Base-by-base conservation (phyloP, 495 filamentous ascomycete species). In the Chaetomium cochliodes region DNA sequence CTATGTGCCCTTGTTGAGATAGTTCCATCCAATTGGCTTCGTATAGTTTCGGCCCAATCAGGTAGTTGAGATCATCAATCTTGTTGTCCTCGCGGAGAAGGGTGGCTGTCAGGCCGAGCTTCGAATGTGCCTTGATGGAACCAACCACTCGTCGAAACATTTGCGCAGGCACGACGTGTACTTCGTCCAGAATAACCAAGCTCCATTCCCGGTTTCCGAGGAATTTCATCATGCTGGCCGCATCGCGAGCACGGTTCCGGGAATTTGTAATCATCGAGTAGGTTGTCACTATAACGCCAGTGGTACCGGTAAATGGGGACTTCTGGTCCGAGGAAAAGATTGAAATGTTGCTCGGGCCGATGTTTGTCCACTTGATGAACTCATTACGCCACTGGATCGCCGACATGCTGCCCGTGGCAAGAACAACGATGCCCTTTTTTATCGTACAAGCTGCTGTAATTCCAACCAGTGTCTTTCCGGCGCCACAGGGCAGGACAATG, bases 1-100 rank as follows among this genome's bases (percentile, higher is more conserved):
- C 94, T 72, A 98, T 98, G 73, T 98, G 94, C 15, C 94, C 94
- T 75, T 97, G 91, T 64, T 97, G 90, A 0, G 93, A 92, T 47
- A 98, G 85, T 75, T 98, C 93, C 90, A 98, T 97, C 94, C 94
- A 98, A 74, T 98, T 98, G 28, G 94, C 94, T 73, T 98, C 94
- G 76, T 96, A 98, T 1, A 98, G 83, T 72, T 98, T 98, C 4
- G 94, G 94, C 0, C 94, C 94, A 74, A 98, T 98, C 70, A 98
- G 81, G 74, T 97, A 98, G 75, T 98, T 98, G 58, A 98, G 80
- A 82, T 98, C 92, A 25, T 88, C 89, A 69, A 98, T 97, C 78
- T 97, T 97, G 82, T 98, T 92, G 73, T 98, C 94, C 73, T 98
- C 94, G 79, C 96, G 84, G 12, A 99, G 87, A 16, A 99, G 76